Evolutionary conservation across 2,329 filamentous ascomycete genomes (phyloP), one percentile per base, ranked within the genome.

Genomic region (Arthrobotrys entomopaga): DNA sequence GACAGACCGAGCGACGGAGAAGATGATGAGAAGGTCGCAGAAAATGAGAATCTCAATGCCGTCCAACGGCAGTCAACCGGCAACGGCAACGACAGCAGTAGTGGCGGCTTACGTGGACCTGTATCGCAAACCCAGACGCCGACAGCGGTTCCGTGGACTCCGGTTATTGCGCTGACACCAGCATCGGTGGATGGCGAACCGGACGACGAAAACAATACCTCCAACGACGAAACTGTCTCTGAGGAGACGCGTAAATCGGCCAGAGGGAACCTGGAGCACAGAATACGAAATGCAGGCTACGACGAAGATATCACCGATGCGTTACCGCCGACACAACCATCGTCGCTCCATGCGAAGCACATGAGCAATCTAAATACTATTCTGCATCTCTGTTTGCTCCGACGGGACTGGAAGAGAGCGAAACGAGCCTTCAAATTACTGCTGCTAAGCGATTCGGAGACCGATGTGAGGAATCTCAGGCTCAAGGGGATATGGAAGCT

Each of bases 401-500:
- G 61, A 29, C 65, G 67, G 13, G 77, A 78, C 58, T 79, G 73
- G 58, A 22, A 29, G 10, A 66, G 76, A 10, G 78, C 77, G 1
- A 75, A 73, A 13, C 76, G 78, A 16, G 77, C 78, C 10, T 79
- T 76, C 42, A 76, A 56, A 15, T 52, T 78, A 42, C 59, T 79
- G 7, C 52, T 79, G 4, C 49, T 76, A 10, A 73, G 76, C 46
- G 76, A 74, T 43, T 50, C 43, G 38, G 58, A 75, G 46, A 46
- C 29, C 1, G 54, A 70, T 46, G 54, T 69, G 19, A 69, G 50
- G 42, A 65, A 65, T 52, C 48, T 75, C 24, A 63, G 64, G 16
- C 42, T 79, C 10, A 75, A 77, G 19, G 40, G 49, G 1, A 70
- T 79, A 10, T 79, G 78, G 78, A 73, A 67, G 19, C 58, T 78